Base-by-base conservation (phyloP, 176 grass and related monocot genomes). In the Paspalum notatum region DNA sequence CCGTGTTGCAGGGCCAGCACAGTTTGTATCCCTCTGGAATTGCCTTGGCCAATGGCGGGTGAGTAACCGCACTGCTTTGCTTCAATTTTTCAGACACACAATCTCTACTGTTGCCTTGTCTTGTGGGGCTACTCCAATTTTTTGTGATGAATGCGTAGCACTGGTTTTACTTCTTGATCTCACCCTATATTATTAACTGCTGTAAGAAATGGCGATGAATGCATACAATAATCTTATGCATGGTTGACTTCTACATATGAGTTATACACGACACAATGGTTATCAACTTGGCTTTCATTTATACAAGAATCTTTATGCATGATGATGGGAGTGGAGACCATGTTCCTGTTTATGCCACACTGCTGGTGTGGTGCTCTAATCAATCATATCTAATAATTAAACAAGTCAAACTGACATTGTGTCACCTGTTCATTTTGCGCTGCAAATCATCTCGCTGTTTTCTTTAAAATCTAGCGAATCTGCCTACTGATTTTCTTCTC, bases 21-120 rank as follows among this genome's bases (percentile, higher is more conserved):
- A 97, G 72, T 97, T 97, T 38, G 87, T 89, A 3, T 68, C 86
- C 1, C 86, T 97, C 46, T 97, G 95, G 95, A 82, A 86, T 81
- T 97, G 90, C 71, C 83, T 97, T 2, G 87, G 91, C 6, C 95
- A 97, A 87, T 97, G 95, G 95, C 91, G 84, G 88, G 95, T 97
- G 81, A 90, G 84, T 71, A 40, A 17, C 25, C 1, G 1, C 17
- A 75, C 2, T 1, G 32, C 32, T 32, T 3, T 6, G 48, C 0
- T 65, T 78, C 18, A 64, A 21, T 5, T 54, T 1, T 1, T 55
- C 50, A 27, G 17, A 48, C 57, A 73, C 11, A 59, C 5, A 72
- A 56, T 26, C n/a, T n/a, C n/a, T n/a, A n/a, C n/a, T n/a, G n/a
- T n/a, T n/a, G n/a, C n/a, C n/a, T n/a, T n/a, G 21, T n/a, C 8